phyloP scores from a whole-genome alignment of 225 moss, liverwort and hornwort genomes.

The Thuidium tamariscinum region DNA sequence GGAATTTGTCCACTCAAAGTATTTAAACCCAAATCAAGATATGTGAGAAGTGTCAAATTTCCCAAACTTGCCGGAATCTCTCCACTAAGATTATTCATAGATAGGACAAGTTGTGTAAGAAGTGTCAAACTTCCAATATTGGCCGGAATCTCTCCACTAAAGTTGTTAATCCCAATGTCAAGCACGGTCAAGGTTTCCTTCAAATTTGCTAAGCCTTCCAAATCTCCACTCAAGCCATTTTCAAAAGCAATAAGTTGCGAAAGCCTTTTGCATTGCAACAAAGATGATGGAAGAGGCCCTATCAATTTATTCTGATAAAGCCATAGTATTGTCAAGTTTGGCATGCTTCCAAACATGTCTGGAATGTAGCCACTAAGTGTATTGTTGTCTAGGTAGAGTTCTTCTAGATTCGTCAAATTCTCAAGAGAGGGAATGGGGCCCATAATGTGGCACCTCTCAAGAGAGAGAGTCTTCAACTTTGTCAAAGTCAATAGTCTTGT shows the following conservation, averaged over 20 bases:
- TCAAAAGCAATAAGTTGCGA: accelerated
- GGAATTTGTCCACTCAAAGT: neutral
- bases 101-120: too few species aligned
- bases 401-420: neutral
- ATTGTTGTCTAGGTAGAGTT: neutral
- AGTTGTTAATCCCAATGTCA: neutral
- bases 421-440: neutral
- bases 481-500: neutral
- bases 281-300: neutral
- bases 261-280: neutral
- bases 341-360: neutral
- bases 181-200: neutral
- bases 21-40: accelerated
- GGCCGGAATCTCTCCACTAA: neutral
- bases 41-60: neutral
- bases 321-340: neutral
- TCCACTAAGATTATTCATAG: too few species aligned
- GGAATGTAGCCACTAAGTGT: neutral
- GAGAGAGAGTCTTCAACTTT: neutral
- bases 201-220: neutral
- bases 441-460: neutral
- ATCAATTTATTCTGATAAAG: neutral
- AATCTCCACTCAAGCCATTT: neutral
- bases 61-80: too few species aligned
- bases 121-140: too few species aligned